phyloP scores from a whole-genome alignment of 1,284 basidiomycete genomes.

The Volvariella surrecta region DNA sequence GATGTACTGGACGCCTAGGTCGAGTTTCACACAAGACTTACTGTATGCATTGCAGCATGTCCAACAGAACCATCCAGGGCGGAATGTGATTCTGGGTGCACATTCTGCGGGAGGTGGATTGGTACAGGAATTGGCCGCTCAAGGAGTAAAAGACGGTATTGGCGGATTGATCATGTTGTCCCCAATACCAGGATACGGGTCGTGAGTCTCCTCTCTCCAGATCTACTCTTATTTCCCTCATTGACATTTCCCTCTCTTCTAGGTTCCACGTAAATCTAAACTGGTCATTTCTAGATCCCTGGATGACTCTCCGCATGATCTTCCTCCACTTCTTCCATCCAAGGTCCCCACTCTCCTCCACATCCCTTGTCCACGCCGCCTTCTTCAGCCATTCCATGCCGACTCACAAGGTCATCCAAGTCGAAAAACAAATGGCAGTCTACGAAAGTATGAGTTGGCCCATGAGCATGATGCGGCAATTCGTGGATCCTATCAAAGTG shows the following conservation, averaged over 20 bases:
- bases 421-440: conserved; percentile 6
- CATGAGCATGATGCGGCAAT: conserved; percentile 10
- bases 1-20: conserved; percentile 7
- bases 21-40: conserved; percentile 5
- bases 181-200: conserved; percentile 10
- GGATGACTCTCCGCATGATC: conserved; percentile 7
- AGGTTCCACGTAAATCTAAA: conserved; percentile 10
- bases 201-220: conserved; percentile 5
- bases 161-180: conserved; percentile 8
- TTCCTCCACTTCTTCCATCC: conserved; percentile 10
- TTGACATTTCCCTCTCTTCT: neutral
- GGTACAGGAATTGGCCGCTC: conserved; percentile 8
- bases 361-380: conserved; percentile 10
- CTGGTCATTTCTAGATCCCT: conserved; percentile 9
- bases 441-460: conserved; percentile 11
- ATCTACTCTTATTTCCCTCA: neutral
- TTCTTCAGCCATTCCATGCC: conserved; percentile 9
- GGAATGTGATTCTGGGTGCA: conserved; percentile 8
- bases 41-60: conserved; percentile 6
- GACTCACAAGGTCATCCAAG: neutral
- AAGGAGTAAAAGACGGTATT: conserved; percentile 4
- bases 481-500: conserved; percentile 8
- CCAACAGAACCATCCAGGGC: conserved; percentile 5
- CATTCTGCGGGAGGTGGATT: conserved; percentile 12
- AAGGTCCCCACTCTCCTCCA: conserved; percentile 11